These are phyloP conservation scores for Catunica adiposa DNA, from an alignment of 2,329 filamentous ascomycete species.

Conservation along the genomic window DNA sequence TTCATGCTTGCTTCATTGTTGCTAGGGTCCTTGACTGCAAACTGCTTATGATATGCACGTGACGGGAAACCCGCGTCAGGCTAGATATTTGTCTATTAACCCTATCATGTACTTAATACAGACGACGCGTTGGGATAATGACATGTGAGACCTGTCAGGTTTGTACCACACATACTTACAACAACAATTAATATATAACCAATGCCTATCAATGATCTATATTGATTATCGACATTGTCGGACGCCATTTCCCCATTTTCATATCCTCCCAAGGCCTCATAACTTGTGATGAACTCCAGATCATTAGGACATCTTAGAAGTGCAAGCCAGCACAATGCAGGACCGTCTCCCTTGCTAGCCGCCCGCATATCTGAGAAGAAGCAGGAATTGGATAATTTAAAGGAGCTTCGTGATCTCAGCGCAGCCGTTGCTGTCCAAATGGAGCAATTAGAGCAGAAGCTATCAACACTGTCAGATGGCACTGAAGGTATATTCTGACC, in stretches of 20 bases:
- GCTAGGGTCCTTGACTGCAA: neutral
- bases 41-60: neutral
- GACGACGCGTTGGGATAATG: neutral
- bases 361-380: slow-evolving; percentile 75
- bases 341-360: slow-evolving; percentile 53
- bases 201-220: neutral
- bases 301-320: slow-evolving; percentile 43
- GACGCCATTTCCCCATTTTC: neutral
- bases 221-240: no score
- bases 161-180: neutral
- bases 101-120: neutral
- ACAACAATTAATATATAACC: neutral
- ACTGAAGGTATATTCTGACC: slow-evolving; percentile 47
- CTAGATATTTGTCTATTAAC: neutral
- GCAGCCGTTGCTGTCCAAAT: slow-evolving; percentile 66
- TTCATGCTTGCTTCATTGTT: slow-evolving; percentile 5
- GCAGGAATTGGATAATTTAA: slow-evolving; percentile 62
- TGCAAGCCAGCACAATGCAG: slow-evolving; percentile 32
- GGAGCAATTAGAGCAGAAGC: slow-evolving; percentile 63
- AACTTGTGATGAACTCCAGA: slow-evolving; percentile 4
- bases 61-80: neutral
- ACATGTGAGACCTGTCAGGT: no score
- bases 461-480: slow-evolving; percentile 61
- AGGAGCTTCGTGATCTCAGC: slow-evolving; percentile 62
- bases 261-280: neutral